Percentiles rank a stretch among this genome's conserved stretches.
Conservation (phyloP, 2,329 filamentous ascomycete species). For the Colletotrichum sp. region DNA sequence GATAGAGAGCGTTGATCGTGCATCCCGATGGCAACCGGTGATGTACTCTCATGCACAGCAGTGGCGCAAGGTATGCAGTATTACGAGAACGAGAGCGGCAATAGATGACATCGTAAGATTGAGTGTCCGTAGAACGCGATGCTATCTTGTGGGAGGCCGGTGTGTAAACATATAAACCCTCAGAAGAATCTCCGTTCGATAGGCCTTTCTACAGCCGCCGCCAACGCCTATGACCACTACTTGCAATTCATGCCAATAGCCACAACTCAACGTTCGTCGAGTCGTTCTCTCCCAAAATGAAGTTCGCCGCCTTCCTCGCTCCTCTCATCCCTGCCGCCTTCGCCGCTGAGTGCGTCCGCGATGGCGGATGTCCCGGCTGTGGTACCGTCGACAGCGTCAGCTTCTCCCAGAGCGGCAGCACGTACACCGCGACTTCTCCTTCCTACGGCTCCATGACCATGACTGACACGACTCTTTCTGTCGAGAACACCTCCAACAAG, state of each 20-base stretch:
- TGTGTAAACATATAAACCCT: not conserved
- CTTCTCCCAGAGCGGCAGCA: not conserved
- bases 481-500: conserved; percentile 6
- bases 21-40: not conserved
- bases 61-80: not conserved
- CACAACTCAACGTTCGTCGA: not conserved
- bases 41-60: not conserved
- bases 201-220: not conserved
- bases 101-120: not conserved
- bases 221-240: not conserved
- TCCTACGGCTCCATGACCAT: not conserved
- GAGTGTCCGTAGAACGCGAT: not conserved
- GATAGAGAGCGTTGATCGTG: not conserved
- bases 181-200: not conserved
- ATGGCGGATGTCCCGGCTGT: not conserved
- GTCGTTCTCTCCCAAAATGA: not conserved
- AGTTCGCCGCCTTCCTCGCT: not conserved
- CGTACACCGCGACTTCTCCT: not conserved
- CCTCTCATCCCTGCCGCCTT: not conserved
- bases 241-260: not conserved
- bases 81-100: not conserved
- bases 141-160: not conserved
- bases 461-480: not conserved
- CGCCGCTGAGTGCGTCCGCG: not conserved
- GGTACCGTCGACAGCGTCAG: not conserved